Conservation (phyloP, 257 asterid species). For the Solanum arcanum region DNA sequence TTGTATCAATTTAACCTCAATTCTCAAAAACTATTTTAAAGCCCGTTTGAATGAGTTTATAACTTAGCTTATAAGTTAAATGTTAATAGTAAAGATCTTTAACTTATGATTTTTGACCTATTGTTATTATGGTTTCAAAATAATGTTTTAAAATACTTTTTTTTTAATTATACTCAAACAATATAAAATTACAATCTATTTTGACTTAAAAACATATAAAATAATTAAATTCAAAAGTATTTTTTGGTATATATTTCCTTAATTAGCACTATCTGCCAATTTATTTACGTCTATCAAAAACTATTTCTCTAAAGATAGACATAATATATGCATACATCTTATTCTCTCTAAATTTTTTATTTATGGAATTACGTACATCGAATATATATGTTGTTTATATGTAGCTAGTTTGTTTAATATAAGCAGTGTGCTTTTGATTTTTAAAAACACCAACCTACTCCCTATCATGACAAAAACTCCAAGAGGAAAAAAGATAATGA, state of each 20-base stretch:
- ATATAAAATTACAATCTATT: not conserved
- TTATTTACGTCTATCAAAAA: not conserved
- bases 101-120: no score
- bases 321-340: not conserved
- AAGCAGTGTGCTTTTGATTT: not conserved
- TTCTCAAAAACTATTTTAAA: not conserved
- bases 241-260: not conserved
- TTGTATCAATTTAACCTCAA: not conserved
- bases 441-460: not conserved
- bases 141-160: no score
- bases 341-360: no score
- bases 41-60: not conserved
- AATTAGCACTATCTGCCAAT: not conserved
- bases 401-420: not conserved
- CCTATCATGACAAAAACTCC: no score
- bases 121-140: no score
- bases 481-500: no score
- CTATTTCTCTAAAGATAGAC: rapidly evolving
- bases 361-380: no score
- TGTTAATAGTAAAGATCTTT: no score
- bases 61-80: no score
- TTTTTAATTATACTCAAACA: no score
- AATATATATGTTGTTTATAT: no score
- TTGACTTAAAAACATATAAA: not conserved
- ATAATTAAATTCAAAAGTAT: not conserved